Evolutionary conservation across 495 filamentous ascomycete genomes (phyloP).

Genomic region (Filosporella fistucella): DNA sequence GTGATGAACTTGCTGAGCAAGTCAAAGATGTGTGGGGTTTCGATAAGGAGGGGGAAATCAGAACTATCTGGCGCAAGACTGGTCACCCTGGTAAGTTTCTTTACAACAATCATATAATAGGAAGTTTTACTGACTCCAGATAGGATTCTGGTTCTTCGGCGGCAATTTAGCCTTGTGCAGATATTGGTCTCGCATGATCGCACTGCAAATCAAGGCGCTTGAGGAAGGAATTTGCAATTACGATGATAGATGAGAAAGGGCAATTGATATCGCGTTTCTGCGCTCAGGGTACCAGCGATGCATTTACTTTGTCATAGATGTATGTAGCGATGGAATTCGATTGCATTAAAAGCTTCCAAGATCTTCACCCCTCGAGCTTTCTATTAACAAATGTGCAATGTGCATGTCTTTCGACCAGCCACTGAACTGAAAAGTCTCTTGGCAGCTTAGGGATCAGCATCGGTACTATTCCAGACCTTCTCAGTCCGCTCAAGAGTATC

Average conservation of each 20-base stretch:
- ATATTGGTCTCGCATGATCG: constrained; percentile 67
- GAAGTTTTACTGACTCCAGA: no score
- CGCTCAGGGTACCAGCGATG: no score
- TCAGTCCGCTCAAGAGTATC: constrained; percentile 36
- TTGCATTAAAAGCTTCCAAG: no score
- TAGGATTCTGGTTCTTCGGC: constrained; percentile 83
- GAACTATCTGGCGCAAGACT: constrained; percentile 59
- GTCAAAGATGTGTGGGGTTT: constrained; percentile 71
- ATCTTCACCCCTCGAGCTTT: no score
- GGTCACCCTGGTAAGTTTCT: constrained; percentile 71
- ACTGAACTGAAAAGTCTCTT: no score
- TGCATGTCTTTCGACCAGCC: no score
- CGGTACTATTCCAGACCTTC: constrained; percentile 31
- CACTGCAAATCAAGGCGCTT: constrained; percentile 69
- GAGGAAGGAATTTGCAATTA: constrained; percentile 43
- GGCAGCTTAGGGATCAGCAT: no score
- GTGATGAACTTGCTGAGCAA: constrained; percentile 61
- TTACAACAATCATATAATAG: no score
- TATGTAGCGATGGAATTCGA: no score
- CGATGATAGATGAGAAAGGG: constrained; percentile 1
- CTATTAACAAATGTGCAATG: no score
- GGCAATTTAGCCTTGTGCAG: constrained; percentile 71
- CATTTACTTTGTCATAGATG: no score
- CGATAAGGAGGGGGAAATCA: constrained; percentile 69
- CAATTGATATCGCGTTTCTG: no score